Base-by-base conservation (phyloP, 768 basidiomycete genomes). In the Mycena floridula region DNA sequence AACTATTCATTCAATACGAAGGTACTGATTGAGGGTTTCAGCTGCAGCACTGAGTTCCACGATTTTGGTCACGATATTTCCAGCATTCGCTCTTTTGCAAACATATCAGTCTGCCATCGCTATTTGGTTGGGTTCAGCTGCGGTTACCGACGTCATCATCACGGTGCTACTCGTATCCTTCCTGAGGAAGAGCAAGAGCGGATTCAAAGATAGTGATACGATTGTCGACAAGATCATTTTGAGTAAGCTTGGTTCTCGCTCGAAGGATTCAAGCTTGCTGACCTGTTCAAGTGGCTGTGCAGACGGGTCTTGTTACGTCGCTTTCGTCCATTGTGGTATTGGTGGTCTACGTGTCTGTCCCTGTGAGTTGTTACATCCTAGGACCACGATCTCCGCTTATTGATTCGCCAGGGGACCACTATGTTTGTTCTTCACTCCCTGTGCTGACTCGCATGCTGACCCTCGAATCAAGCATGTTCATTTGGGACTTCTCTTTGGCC, bases 141-240 rank as follows among this genome's bases (percentile, higher is more conserved):
- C 68, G 5, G 56, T 65, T 9, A 66, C 69, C 9, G 79, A 79
- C 52, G 50, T 71, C 7, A 49, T 75, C 8, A 79, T 80, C 40
- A 70, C 78, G 1, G 44, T 54, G 0, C 49, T 64, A 1, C 61
- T 79, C 5, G 68, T 69, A 6, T 51, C 60, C 39, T 67, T 62
- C 27, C 54, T 79, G 57, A 76, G 74, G 7, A 25, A 18, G 3
- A 21, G 35, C 18, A 42, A 46, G 15, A 25, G 16, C 11, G 15
- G 22, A n/a, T 41, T 42, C 9, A 21, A 23, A 5, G 13, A 35
- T 5, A 41, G 25, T 7, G 38, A 46, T 38, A 30, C 26, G n/a
- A 23, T 46, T 20, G 16, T 46, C 3, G 35, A 42, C 16, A 41
- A 39, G 16, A 46, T 46, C 25, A 46, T 46, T 13, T 18, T 46